phyloP scores from a whole-genome alignment of 2,329 filamentous ascomycete species.

The Colletotrichum chlorophyti region DNA sequence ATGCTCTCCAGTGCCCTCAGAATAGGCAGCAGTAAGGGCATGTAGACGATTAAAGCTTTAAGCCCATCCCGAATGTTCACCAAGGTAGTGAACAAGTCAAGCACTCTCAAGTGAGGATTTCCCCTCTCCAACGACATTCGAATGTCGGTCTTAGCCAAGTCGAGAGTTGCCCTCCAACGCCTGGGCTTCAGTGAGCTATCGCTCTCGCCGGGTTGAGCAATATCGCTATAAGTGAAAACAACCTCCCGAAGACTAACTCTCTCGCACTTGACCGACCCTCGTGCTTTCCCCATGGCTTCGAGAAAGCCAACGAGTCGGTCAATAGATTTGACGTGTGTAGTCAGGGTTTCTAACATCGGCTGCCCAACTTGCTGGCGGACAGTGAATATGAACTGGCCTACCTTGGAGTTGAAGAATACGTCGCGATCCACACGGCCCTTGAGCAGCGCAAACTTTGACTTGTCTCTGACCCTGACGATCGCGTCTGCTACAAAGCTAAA shows the following conservation, averaged over 20 bases:
- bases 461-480: constrained; percentile 60
- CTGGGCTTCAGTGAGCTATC: constrained; percentile 12
- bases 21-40: constrained; percentile 70
- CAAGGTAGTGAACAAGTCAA: constrained; percentile 63
- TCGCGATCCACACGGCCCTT: constrained; percentile 63
- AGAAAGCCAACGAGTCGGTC: constrained; percentile 75
- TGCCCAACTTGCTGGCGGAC: constrained; percentile 65
- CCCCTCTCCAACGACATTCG: constrained; percentile 63
- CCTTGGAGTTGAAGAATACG: constrained; percentile 64
- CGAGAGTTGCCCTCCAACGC: constrained; percentile 62
- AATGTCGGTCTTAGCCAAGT: constrained; percentile 62
- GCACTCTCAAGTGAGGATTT: constrained; percentile 73
- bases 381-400: constrained; percentile 68
- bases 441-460: constrained; percentile 61
- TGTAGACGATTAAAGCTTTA: constrained; percentile 58
- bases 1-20: constrained; percentile 66
- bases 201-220: constrained; percentile 31
- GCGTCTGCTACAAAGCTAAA: constrained; percentile 46
- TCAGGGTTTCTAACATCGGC: constrained; percentile 64
- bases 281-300: constrained; percentile 65
- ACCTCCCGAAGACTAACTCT: constrained; percentile 68
- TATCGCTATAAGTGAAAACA: constrained; percentile 70
- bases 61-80: constrained; percentile 63
- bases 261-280: constrained; percentile 62
- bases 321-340: constrained; percentile 68